Evolutionary conservation across 345 rosid species (phyloP).

Genomic region (Aquilaria sinensis): DNA sequence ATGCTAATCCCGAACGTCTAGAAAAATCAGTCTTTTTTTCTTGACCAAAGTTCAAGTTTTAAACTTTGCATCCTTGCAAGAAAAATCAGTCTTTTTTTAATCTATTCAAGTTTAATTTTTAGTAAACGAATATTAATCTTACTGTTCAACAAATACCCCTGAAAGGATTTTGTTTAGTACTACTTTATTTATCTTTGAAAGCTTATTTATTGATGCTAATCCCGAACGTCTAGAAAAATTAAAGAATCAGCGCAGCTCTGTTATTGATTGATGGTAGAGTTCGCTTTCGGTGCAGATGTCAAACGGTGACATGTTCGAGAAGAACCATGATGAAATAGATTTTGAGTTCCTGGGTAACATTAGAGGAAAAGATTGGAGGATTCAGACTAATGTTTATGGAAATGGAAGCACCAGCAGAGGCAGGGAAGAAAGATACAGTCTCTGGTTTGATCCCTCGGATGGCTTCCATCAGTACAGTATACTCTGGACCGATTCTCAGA

Average conservation of each 20-base stretch:
- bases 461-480: conserved; percentile 83
- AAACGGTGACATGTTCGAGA: conserved; percentile 70
- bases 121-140: no score
- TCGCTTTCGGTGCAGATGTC: conserved; percentile 45
- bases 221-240: no score
- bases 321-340: conserved; percentile 88
- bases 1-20: no score
- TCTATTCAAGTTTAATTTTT: no score
- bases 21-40: no score
- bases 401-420: conserved; percentile 72
- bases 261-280: neutral
- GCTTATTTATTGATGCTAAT: no score
- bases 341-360: conserved; percentile 92
- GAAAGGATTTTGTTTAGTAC: neutral
- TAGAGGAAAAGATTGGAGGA: conserved; percentile 85
- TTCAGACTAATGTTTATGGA: conserved; percentile 88
- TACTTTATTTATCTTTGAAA: no score
- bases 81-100: no score
- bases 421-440: conserved; percentile 82
- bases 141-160: no score
- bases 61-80: no score
- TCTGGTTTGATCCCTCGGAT: conserved; percentile 91
- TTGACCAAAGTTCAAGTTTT: no score
- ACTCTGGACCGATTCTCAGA: conserved; percentile 82
- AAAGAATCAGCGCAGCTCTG: neutral